Evolutionary conservation across 208 protist species (phyloP).

Genomic region (Leishmania arabica): DNA sequence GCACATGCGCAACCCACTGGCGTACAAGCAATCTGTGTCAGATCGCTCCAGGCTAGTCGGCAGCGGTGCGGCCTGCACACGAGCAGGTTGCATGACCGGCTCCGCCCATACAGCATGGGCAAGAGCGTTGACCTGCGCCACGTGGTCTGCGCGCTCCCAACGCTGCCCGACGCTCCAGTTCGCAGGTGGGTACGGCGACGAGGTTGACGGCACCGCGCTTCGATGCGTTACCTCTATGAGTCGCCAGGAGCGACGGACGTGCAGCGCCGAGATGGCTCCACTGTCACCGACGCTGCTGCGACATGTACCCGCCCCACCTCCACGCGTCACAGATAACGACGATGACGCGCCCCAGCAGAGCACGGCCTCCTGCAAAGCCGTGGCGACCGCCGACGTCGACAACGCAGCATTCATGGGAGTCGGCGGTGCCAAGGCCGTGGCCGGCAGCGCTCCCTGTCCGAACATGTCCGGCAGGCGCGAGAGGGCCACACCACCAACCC

Average conservation of each 20-base stretch:
- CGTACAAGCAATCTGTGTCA: not conserved
- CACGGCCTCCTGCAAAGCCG: constrained; percentile 19
- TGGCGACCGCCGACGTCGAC: constrained; percentile 1
- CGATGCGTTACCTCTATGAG: constrained; percentile 15
- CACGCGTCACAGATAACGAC: not conserved
- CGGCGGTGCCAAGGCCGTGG: not conserved
- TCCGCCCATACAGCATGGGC: constrained; percentile 1
- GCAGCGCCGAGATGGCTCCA: not conserved
- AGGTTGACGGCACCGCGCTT: not conserved
- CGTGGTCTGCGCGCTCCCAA: constrained; percentile 27
- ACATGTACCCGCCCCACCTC: not conserved
- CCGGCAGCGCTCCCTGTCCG: constrained; percentile 1
- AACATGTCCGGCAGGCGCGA: constrained; percentile 19
- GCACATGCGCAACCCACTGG: constrained; percentile 8
- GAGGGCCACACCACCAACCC: not conserved
- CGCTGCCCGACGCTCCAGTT: constrained; percentile 19
- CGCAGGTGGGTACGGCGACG: not conserved
- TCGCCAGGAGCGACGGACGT: constrained; percentile 25
- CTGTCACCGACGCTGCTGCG: not conserved
- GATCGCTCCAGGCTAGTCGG: not conserved
- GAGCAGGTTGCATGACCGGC: not conserved
- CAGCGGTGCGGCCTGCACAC: not conserved
- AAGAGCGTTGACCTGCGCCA: constrained; percentile 19
- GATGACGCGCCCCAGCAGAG: constrained; percentile 8
- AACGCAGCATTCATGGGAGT: not conserved